Percentiles rank a stretch among this genome's conserved stretches.
Conservation (phyloP, 306 rosid species). For the Vachellia collinsii region DNA sequence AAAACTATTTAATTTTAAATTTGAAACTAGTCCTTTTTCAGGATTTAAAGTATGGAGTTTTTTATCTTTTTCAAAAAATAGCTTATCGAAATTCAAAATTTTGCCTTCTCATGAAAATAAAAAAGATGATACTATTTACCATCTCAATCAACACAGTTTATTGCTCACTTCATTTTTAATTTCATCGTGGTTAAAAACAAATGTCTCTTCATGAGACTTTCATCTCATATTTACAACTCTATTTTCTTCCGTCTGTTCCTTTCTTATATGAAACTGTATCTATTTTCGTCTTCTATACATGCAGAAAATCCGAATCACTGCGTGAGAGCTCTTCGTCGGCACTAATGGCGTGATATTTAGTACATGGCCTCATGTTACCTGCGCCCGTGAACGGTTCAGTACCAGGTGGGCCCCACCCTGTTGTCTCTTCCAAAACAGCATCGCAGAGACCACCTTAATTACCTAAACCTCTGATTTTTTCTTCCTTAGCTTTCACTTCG, state of each 20-base stretch:
- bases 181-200: neutral
- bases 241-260: neutral
- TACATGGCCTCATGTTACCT: constrained; percentile 13
- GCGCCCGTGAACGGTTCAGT: constrained; percentile 40
- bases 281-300: neutral
- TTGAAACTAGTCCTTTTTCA: too few species aligned
- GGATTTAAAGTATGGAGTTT: too few species aligned
- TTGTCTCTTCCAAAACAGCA: constrained; percentile 10
- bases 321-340: constrained; percentile 22
- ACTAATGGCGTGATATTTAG: constrained; percentile 11
- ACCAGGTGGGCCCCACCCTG: constrained; percentile 29
- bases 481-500: neutral
- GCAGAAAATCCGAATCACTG: neutral
- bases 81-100: too few species aligned
- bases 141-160: too few species aligned
- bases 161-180: too few species aligned
- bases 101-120: too few species aligned
- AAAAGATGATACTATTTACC: too few species aligned
- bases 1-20: too few species aligned
- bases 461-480: neutral
- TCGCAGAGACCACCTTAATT: neutral
- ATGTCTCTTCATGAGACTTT: neutral
- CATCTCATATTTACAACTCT: neutral
- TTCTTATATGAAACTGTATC: neutral
- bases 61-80: too few species aligned